Evolutionary conservation across 2,329 filamentous ascomycete genomes (phyloP).

Genomic region (Furcasterigmium furcatum): DNA sequence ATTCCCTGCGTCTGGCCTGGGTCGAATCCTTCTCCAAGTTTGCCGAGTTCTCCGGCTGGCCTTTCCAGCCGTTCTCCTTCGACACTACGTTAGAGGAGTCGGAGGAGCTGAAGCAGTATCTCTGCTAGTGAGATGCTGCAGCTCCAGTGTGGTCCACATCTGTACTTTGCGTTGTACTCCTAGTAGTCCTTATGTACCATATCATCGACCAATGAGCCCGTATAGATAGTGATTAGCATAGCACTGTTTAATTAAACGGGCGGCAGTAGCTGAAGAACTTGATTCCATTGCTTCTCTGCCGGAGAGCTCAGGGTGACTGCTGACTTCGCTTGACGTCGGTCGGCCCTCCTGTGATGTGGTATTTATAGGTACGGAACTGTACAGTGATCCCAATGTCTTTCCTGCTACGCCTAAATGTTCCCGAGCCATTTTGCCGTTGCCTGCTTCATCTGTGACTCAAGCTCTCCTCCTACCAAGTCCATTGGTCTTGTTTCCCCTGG

Average conservation of each 20-base stretch:
- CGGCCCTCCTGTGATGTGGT: too few relatives aligned
- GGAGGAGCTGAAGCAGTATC: constrained; percentile 54
- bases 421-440: too few relatives aligned
- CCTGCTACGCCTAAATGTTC: too few relatives aligned
- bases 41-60: constrained; percentile 84
- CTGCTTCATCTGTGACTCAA: too few relatives aligned
- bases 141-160: constrained; percentile 4
- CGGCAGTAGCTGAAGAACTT: too few relatives aligned
- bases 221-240: background rate
- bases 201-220: constrained; percentile 4
- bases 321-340: too few relatives aligned
- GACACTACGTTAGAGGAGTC: constrained; percentile 82
- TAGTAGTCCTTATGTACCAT: constrained; percentile 14
- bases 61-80: constrained; percentile 89
- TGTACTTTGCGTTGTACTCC: constrained; percentile 11
- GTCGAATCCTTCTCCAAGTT: constrained; percentile 98
- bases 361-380: background rate
- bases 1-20: constrained; percentile 89
- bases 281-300: too few relatives aligned
- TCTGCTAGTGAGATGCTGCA: constrained; percentile 31
- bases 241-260: background rate
- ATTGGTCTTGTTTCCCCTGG: too few relatives aligned
- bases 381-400: too few relatives aligned
- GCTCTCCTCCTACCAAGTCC: too few relatives aligned
- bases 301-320: too few relatives aligned